phyloP scores from a whole-genome alignment of 1,284 basidiomycete genomes.

The Ceratobasidium sp. region DNA sequence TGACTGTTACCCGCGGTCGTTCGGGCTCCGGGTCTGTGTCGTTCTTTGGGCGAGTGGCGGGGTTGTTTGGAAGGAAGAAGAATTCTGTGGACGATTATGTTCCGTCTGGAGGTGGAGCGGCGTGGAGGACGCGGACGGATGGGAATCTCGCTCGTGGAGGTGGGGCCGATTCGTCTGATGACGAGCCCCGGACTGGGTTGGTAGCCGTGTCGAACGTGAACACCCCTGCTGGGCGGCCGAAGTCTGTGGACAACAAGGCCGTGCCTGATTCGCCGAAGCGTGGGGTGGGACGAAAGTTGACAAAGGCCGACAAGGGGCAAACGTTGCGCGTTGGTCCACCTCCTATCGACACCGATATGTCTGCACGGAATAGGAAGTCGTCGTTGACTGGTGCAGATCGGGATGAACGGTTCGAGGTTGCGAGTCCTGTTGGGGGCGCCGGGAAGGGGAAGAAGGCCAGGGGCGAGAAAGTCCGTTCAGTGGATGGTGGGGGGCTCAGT shows the following conservation, averaged over 20 bases:
- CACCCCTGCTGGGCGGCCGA: neutral
- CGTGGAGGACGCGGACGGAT: slow-evolving; percentile 33
- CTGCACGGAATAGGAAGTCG: neutral
- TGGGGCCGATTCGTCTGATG: slow-evolving; percentile 32
- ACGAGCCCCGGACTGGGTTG: slow-evolving; percentile 17
- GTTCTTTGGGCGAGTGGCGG: slow-evolving; percentile 38
- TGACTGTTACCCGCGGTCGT: neutral
- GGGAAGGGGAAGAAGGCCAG: slow-evolving; percentile 10
- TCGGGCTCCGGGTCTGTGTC: slow-evolving; percentile 20
- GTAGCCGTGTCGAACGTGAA: slow-evolving; percentile 29
- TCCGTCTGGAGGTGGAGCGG: neutral
- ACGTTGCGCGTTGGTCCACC: slow-evolving; percentile 38
- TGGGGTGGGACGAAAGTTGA: slow-evolving; percentile 16
- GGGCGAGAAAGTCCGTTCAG: slow-evolving; percentile 14
- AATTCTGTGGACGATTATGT: slow-evolving; percentile 7
- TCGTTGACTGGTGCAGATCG: slow-evolving; percentile 11
- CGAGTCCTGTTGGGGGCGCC: neutral
- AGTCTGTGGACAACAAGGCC: slow-evolving; percentile 33
- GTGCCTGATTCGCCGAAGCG: neutral
- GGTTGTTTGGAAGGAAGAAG: slow-evolving; percentile 40
- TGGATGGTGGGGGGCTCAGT: slow-evolving; percentile 34
- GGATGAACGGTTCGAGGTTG: slow-evolving; percentile 26
- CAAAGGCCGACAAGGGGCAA: slow-evolving; percentile 36
- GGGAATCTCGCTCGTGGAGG: neutral
- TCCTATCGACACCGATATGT: slow-evolving; percentile 3